phyloP scores from a whole-genome alignment of 2,329 filamentous ascomycete genomes.

The Botrytis porri region DNA sequence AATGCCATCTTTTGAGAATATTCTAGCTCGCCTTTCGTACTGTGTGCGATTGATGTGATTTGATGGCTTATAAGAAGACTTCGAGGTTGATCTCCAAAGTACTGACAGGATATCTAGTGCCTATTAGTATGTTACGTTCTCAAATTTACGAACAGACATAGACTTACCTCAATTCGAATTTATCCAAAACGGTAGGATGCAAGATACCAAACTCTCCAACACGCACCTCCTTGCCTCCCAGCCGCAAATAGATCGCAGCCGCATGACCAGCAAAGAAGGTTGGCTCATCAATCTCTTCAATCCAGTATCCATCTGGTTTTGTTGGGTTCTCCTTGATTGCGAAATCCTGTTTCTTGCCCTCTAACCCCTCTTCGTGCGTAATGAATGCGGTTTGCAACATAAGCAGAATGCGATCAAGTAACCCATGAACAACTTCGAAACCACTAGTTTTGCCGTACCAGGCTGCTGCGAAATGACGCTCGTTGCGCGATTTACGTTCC shows the following conservation, averaged over 20 bases:
- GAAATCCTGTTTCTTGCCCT: conserved; percentile 49
- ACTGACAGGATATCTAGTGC: conserved; percentile 77
- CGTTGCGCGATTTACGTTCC: conserved; percentile 87
- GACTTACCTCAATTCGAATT: conserved; percentile 78
- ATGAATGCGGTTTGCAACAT: conserved; percentile 87
- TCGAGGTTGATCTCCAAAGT: conserved; percentile 94
- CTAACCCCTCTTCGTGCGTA: conserved; percentile 67
- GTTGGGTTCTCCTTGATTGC: conserved; percentile 52
- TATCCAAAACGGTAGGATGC: conserved; percentile 88
- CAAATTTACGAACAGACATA: too few species aligned
- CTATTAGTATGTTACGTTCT: conserved; percentile 23
- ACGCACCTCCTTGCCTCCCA: conserved; percentile 68
- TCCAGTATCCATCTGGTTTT: conserved; percentile 80
- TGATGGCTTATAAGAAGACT: conserved; percentile 67
- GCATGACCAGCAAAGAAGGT: conserved; percentile 92
- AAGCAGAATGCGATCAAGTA: conserved; percentile 85
- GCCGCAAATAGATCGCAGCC: conserved; percentile 75
- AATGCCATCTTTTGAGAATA: not conserved
- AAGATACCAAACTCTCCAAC: conserved; percentile 93
- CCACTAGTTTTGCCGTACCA: conserved; percentile 93
- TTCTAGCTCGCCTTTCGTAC: not conserved
- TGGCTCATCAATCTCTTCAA: conserved; percentile 84
- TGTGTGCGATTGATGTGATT: not conserved
- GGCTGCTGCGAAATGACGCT: conserved; percentile 92
- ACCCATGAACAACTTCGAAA: conserved; percentile 92